Base-by-base conservation (phyloP, 495 filamentous ascomycete genomes). In the Neurospora cerealis region DNA sequence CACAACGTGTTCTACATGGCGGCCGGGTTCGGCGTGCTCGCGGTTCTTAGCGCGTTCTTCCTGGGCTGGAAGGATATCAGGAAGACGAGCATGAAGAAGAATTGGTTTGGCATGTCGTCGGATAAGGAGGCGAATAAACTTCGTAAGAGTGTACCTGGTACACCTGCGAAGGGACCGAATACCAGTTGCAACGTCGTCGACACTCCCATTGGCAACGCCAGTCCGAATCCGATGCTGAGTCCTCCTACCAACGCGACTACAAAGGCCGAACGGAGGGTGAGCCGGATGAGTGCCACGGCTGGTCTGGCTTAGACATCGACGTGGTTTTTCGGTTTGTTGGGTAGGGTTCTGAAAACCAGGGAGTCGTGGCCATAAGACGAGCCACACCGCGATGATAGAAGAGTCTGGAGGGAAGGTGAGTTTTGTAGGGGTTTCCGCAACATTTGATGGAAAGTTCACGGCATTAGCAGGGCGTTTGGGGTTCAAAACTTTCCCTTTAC, bases 51-150 rank as follows among this genome's bases (percentile, higher is more conserved):
- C 4, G 73, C 77, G 6, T 42, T 80, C 28, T 76, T 72, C 34
- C 9, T 80, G 73, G 78, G 78, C 2, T 78, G 79, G 76, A 69
- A 34, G 8, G 71, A 80, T 70, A 40, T 80, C 5, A 54, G 75
- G 15, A 76, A 77, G 74, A 73, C 62, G 72, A 69, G 28, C 54
- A 36, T 66, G 54, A 66, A 66, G 54, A 66, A 66, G 54, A 34
- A 66, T 15, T 66, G 54, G 54, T 66, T 66, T 19, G 54, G 54
- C 28, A 66, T 66, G 54, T 66, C 54, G 54, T 66, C 54, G 54
- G 54, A 66, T 36, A 66, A 66, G 32, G 54, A 66, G 54, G 28
- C 28, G 24, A 66, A 66, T 7, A 66, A 66, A 5, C 54, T 34
- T 17, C 54, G 54, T 3, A 66, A 66, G 54, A 3, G 54, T 34